A percentile compares a stretch with the other conserved stretches of the same genome.
These are phyloP conservation scores for Penicillium longicatenatum DNA, from an alignment of 495 filamentous ascomycete genomes.

Conservation along the genomic window DNA sequence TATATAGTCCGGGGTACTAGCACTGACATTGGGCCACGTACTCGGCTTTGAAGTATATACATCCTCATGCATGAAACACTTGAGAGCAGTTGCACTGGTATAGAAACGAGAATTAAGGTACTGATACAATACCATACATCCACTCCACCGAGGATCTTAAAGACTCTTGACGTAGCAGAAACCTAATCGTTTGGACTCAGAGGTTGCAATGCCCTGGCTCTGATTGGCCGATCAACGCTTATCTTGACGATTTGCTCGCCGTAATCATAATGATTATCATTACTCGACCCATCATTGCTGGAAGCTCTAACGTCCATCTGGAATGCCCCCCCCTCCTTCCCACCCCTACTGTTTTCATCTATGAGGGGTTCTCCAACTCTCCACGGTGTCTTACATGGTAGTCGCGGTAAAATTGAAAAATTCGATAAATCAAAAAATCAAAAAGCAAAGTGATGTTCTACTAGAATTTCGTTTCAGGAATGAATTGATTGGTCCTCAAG, in stretches of 20 bases:
- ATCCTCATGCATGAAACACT: background rate
- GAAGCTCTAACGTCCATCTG: conserved; percentile 9
- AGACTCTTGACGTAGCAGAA: conserved; percentile 42
- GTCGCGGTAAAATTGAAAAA: background rate
- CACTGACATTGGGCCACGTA: background rate
- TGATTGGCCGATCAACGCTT: conserved; percentile 42
- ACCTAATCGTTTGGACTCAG: conserved; percentile 41
- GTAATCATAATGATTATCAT: conserved; percentile 38
- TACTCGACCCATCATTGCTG: conserved; percentile 14
- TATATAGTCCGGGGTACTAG: background rate
- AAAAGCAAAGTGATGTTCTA: background rate
- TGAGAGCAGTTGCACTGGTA: background rate
- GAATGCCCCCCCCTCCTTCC: conserved; percentile 11
- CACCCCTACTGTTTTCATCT: background rate
- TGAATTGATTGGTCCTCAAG: background rate
- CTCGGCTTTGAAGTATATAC: background rate
- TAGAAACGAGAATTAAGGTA: conserved; percentile 6
- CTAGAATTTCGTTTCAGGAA: background rate
- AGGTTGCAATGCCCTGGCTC: conserved; percentile 32
- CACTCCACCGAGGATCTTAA: conserved; percentile 17
- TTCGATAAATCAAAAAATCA: background rate
- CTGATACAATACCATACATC: conserved; percentile 12
- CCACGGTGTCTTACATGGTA: background rate
- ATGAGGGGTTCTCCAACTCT: background rate
- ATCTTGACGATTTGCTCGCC: conserved; percentile 35